Evolutionary conservation across 192 early-diverging fungal genomes (phyloP).

Genomic region (Chytriomyces sp.): DNA sequence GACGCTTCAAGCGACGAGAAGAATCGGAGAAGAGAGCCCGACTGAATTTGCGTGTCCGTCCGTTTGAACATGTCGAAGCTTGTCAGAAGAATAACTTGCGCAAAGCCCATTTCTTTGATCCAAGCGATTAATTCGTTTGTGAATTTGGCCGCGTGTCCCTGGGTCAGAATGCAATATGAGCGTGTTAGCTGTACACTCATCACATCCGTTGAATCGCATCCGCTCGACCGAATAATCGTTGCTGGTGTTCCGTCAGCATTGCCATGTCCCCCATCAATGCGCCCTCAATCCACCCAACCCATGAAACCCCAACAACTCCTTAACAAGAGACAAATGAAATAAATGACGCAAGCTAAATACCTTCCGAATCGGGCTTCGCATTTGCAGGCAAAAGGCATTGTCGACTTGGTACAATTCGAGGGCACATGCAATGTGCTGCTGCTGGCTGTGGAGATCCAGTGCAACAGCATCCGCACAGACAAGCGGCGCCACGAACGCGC

Average conservation of each 20-base stretch:
- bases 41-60: slow-evolving; percentile 7
- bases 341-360: neutral
- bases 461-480: neutral
- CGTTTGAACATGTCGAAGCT: slow-evolving; percentile 16
- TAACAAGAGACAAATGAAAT: neutral
- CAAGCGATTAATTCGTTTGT: neutral
- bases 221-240: no score
- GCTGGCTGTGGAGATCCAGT: neutral
- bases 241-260: no score
- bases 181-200: neutral
- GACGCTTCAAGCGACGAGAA: neutral
- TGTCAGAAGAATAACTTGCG: slow-evolving; percentile 1
- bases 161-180: neutral
- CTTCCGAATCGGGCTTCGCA: neutral
- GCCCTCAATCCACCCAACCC: no score
- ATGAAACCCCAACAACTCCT: no score
- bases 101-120: neutral
- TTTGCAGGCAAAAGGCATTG: neutral
- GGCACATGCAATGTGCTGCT: neutral
- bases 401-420: neutral
- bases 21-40: neutral
- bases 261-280: no score
- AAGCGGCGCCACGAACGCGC: neutral
- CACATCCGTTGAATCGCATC: no score
- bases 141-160: neutral